A percentile compares a stretch with the other conserved stretches of the same genome.
phyloP scores from a whole-genome alignment of 78 protist species.

The Anaeramoeba ignava region DNA sequence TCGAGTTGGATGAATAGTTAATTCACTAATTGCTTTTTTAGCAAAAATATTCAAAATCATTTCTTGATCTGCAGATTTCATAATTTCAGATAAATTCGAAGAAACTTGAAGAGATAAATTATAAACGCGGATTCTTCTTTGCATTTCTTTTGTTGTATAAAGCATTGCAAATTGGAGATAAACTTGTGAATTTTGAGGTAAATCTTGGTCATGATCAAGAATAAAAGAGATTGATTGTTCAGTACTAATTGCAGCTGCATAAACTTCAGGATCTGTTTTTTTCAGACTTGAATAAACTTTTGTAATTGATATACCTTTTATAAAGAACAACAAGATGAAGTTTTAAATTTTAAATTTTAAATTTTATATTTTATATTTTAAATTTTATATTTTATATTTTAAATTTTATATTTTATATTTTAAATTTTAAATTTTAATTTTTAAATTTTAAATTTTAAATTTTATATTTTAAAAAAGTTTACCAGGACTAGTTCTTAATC shows the following conservation, averaged over 20 bases:
- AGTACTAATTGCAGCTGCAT: not conserved
- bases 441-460: too few relatives aligned
- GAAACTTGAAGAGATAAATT: not conserved
- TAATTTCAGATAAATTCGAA: not conserved
- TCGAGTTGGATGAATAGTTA: not conserved
- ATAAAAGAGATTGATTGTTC: not conserved
- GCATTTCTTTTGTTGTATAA: not conserved
- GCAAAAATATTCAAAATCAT: not conserved
- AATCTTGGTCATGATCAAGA: not conserved
- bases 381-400: too few relatives aligned
- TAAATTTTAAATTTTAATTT: too few relatives aligned
- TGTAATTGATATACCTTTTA: too few relatives aligned
- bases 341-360: too few relatives aligned
- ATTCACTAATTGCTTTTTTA: not conserved
- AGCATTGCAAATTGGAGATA: conserved; percentile 1
- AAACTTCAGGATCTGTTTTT: not conserved
- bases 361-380: too few relatives aligned
- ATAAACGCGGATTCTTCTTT: not conserved
- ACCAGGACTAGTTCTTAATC: not conserved
- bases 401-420: too few relatives aligned
- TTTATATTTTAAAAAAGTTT: too few relatives aligned
- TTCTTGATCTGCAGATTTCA: not conserved
- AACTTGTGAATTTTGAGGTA: not conserved
- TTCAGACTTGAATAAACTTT: too few relatives aligned
- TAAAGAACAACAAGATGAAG: too few relatives aligned